Evolutionary conservation across 2,329 filamentous ascomycete species (phyloP), one percentile per base, ranked within the genome.

Genomic region (Beauveria rudraprayagi): DNA sequence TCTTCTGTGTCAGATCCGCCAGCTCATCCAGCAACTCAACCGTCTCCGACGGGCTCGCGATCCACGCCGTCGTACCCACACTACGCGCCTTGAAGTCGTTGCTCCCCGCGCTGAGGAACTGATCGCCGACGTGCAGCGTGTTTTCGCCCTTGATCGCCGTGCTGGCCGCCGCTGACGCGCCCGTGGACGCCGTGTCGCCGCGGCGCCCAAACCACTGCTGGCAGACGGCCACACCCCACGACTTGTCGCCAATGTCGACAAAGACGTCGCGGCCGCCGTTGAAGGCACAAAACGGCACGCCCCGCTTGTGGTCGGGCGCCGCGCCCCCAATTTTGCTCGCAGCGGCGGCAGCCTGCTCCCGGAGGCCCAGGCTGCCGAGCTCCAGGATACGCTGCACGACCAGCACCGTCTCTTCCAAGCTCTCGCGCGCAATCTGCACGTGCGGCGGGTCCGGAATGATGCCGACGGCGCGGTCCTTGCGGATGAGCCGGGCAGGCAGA

Each of bases 211-310:
- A 96, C 79, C 91, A 96, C 62, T 87, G 83, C 77, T 99, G 94
- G 72, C 92, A 97, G 4, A 92, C 91, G 40, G 90, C 82, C 3
- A 99, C 94, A 65, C 94, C 94, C 89, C 92, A 96, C 58, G 88
- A 92, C 77, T 99, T 99, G 77, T 99, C 94, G 61, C 94, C 94
- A 70, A 99, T 97, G 72, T 99, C 94, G 59, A 99, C 92, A 75
- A 99, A 99, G 47, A 97, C 92, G 72, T 99, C 94, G 64, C 94
- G 93, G 11, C 94, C 94, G 59, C 93, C 94, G 73, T 99, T 99
- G 79, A 99, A 99, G 24, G 94, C 94, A 71, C 94, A 99, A 71
- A 97, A 99, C 0, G 94, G 94, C 37, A 99, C 77, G 26, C 71
- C 62, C 2, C 30, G 62, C 46, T 56, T 41, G 19, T 43, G 7